Percentiles rank a stretch among this genome's conserved stretches.
These are phyloP conservation scores for Mixia osmundae DNA, from an alignment of 1,284 basidiomycete genomes.

Conservation along the genomic window DNA sequence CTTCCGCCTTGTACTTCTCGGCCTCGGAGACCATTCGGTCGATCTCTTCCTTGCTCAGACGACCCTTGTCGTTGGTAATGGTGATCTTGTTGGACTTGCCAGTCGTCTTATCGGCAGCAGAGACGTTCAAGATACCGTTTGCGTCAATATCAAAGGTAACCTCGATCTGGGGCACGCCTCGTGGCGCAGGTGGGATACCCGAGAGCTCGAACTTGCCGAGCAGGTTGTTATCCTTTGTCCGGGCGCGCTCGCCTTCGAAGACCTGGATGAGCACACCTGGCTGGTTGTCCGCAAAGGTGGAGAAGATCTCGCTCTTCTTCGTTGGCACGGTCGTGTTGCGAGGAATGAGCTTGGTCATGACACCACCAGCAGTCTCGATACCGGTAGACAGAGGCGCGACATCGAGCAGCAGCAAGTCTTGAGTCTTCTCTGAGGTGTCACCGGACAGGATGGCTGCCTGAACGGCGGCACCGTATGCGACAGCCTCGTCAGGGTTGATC, in stretches of 20 bases:
- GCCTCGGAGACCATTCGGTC: conserved; percentile 87
- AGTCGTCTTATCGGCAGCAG: conserved; percentile 88
- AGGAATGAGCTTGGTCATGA: conserved; percentile 89
- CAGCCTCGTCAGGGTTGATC: conserved; percentile 99
- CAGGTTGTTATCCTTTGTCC: conserved; percentile 93
- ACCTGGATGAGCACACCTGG: conserved; percentile 97
- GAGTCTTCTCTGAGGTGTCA: conserved; percentile 52
- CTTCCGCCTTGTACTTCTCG: conserved; percentile 65
- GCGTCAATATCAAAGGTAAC: conserved; percentile 98
- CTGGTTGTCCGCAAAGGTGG: conserved; percentile 84
- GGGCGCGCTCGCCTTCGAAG: conserved; percentile 95
- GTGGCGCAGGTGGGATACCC: conserved; percentile 90
- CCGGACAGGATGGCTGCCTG: conserved; percentile 96
- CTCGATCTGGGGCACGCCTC: conserved; percentile 94
- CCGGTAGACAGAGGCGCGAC: conserved; percentile 83
- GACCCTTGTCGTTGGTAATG: conserved; percentile 36
- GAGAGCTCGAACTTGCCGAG: conserved; percentile 97
- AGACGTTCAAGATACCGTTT: conserved; percentile 64
- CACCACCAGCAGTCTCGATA: conserved; percentile 96
- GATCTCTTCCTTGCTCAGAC: conserved; percentile 93
- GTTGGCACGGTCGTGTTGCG: conserved; percentile 97
- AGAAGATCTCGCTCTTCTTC: conserved; percentile 96
- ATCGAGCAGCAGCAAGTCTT: conserved; percentile 85
- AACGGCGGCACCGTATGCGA: conserved; percentile 96
- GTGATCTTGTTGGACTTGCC: conserved; percentile 54